Evolutionary conservation across 805 yeast species (phyloP), one percentile per base, ranked within the genome.

Genomic region (Tetrapisispora namnaoensis): DNA sequence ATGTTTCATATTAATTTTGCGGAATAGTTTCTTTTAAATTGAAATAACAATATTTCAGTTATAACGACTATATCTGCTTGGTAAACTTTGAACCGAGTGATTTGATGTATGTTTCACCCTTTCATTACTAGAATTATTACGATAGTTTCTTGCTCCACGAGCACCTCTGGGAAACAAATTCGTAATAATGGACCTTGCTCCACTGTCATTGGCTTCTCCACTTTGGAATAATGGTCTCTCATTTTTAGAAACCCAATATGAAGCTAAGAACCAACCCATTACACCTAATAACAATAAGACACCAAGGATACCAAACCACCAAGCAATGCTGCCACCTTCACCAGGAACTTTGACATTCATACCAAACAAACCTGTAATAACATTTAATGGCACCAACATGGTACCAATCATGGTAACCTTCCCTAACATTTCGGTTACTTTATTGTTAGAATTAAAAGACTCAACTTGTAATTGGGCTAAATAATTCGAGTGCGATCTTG

Each of bases 321-420:
- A 84, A 2, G 71, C 77, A 37, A 74, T 65, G 41, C 67, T 69
- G 7, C 48, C 41, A 14, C 56, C 70, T 51, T 76, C 68, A 28
- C 96, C 96, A 0, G 97, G 97, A 28, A 91, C 85, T 13, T 58
- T 67, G 18, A 91, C 98, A 66, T 91, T 91, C 99, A 91, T 91
- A 60, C 97, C 97, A 68, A 91, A 91, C 53, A 90, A 62, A 64
- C 97, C 96, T 2, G 97, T 88, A 42, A 91, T 76, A 50, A 91
- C 71, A 64, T 91, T 91, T 73, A 91, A 75, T 16, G 98, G 98
- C 53, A 91, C 84, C 30, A 91, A 71, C 59, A 91, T 74, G 0
- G 97, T 89, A 75, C 97, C 98, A 35, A 91, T 71, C 51, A 91
- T 59, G 0, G 99, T 90, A 24, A 90, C 95, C 61, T 86, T 85